Evolutionary conservation across 2,329 filamentous ascomycete genomes (phyloP).

Genomic region (Ilyonectria robusta): DNA sequence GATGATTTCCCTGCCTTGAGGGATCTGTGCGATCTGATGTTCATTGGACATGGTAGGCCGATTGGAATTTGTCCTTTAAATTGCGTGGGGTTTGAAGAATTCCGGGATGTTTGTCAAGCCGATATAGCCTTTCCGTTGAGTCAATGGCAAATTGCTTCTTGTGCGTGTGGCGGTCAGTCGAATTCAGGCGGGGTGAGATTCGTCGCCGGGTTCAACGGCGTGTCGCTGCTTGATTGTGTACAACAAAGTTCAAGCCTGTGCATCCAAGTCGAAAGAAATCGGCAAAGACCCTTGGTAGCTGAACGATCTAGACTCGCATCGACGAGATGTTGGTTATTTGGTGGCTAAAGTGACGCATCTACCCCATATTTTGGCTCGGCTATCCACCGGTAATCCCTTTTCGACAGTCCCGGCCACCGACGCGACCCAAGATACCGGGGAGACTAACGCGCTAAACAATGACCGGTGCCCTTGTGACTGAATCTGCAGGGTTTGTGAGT

Average conservation of each 20-base stretch:
- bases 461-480: background rate
- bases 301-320: background rate
- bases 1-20: conserved; percentile 22
- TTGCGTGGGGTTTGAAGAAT: background rate
- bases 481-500: background rate
- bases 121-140: background rate
- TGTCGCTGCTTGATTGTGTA: too few species aligned
- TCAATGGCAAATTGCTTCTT: background rate
- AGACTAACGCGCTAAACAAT: background rate
- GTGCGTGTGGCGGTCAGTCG: background rate
- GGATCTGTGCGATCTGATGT: conserved; percentile 18
- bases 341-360: background rate
- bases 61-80: background rate
- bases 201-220: background rate
- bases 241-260: background rate
- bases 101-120: background rate
- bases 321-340: background rate
- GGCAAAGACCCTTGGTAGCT: background rate
- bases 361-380: background rate
- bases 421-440: background rate
- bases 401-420: background rate
- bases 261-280: background rate
- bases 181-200: background rate
- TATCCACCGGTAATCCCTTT: conserved; percentile 25
- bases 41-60: background rate